Evolutionary conservation across 2,329 filamentous ascomycete species (phyloP).

Genomic region (Chaetomium olivaceum): DNA sequence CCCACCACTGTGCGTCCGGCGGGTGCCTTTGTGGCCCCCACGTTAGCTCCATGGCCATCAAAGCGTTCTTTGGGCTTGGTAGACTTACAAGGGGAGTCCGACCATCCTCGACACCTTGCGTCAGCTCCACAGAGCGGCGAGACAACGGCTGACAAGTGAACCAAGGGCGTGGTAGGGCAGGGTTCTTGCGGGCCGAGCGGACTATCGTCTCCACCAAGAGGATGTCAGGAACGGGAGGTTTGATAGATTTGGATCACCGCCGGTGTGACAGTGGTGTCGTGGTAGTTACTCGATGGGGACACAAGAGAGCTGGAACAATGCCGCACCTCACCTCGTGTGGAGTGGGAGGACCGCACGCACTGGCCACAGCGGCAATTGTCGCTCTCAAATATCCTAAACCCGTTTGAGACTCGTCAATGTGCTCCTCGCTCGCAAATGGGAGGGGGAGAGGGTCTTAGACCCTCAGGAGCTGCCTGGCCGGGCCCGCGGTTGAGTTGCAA

Average conservation of each 20-base stretch:
- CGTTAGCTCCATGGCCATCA: not conserved
- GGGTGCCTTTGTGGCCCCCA: not conserved
- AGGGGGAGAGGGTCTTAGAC: not conserved
- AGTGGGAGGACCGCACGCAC: not conserved
- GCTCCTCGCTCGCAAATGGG: not conserved
- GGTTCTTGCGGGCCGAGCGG: not conserved
- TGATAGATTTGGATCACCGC: slow-evolving; percentile 5
- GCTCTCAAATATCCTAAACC: slow-evolving; percentile 3
- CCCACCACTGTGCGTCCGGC: not conserved
- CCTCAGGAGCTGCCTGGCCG: not conserved
- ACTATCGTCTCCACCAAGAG: slow-evolving; percentile 1
- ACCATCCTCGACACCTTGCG: not conserved
- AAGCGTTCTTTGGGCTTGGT: not conserved
- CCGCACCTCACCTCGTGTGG: not conserved
- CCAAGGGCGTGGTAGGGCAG: not conserved
- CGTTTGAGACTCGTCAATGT: not conserved
- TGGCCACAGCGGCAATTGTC: not conserved
- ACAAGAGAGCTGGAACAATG: not conserved
- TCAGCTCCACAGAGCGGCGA: slow-evolving; percentile 1
- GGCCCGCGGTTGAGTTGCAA: slow-evolving; percentile 2
- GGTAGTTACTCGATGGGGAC: not conserved
- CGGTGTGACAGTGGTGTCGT: slow-evolving; percentile 6
- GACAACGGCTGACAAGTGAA: not conserved
- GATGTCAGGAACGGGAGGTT: not conserved
- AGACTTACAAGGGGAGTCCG: slow-evolving; percentile 1